These are phyloP conservation scores for Diplodia sapinea DNA, from an alignment of 2,329 filamentous ascomycete genomes.

Conservation along the genomic window DNA sequence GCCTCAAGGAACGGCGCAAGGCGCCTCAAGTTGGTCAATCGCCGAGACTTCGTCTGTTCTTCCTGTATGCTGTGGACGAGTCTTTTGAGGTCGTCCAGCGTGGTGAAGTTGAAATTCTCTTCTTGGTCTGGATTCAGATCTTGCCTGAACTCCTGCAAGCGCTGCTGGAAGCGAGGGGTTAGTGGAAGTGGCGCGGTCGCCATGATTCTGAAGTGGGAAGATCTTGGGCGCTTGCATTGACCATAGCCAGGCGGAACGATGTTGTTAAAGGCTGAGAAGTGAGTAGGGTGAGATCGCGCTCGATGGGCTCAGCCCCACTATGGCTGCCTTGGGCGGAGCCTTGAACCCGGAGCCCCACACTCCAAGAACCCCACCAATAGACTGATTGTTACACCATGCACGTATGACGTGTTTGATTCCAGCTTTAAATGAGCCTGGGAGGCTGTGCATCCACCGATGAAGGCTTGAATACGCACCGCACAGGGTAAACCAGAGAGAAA, in stretches of 20 bases:
- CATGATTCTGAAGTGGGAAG: background rate
- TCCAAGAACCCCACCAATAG: background rate
- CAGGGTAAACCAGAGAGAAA: background rate
- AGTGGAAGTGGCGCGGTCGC: background rate
- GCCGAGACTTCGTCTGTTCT: slow-evolving; percentile 32
- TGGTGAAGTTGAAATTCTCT: slow-evolving; percentile 31
- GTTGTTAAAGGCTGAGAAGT: background rate
- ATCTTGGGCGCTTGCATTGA: background rate
- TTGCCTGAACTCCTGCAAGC: slow-evolving; percentile 19
- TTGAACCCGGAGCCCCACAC: background rate
- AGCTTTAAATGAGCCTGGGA: no score
- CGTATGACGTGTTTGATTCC: background rate
- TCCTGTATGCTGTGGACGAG: slow-evolving; percentile 33
- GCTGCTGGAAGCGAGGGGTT: background rate
- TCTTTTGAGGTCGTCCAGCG: slow-evolving; percentile 30
- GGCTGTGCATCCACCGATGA: no score
- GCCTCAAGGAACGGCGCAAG: slow-evolving; percentile 38
- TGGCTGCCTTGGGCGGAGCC: background rate
- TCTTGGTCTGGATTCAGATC: slow-evolving; percentile 20
- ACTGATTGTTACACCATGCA: background rate
- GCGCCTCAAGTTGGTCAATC: slow-evolving; percentile 35
- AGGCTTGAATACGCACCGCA: background rate
- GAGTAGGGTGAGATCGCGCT: background rate
- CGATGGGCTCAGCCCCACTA: background rate
- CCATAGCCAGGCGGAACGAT: background rate